phyloP scores from a whole-genome alignment of 345 rosid genomes.

The Gossypium ekmanianum region DNA sequence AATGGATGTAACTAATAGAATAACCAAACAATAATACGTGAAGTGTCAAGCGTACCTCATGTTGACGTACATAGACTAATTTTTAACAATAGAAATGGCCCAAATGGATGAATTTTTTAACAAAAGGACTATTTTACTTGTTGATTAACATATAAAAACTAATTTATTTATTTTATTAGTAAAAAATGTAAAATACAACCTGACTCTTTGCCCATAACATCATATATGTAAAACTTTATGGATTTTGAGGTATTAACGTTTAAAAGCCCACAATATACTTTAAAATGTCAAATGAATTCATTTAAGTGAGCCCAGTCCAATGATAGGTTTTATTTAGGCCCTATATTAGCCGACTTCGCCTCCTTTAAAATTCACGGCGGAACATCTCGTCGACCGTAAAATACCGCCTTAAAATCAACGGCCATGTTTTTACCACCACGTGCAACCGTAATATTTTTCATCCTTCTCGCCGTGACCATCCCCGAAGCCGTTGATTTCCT shows the following conservation, averaged over 20 bases:
- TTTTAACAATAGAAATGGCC: no score
- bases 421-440: constrained; percentile 21
- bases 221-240: neutral
- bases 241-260: neutral
- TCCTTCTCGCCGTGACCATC: constrained; percentile 26
- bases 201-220: neutral
- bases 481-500: constrained; percentile 28
- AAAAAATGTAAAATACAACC: no score
- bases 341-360: neutral
- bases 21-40: no score
- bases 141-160: no score
- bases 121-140: no score
- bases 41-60: no score
- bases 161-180: no score
- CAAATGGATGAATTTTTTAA: no score
- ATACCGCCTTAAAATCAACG: constrained; percentile 23
- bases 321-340: constrained; percentile 25
- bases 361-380: neutral
- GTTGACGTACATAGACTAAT: no score
- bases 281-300: neutral
- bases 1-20: no score
- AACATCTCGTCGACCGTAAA: neutral
- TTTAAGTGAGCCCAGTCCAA: neutral
- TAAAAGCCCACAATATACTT: neutral
- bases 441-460: constrained; percentile 24